Percentiles rank a stretch among this genome's conserved stretches.
phyloP scores from a whole-genome alignment of 1,284 basidiomycete species.

The Volvariella volvacea region DNA sequence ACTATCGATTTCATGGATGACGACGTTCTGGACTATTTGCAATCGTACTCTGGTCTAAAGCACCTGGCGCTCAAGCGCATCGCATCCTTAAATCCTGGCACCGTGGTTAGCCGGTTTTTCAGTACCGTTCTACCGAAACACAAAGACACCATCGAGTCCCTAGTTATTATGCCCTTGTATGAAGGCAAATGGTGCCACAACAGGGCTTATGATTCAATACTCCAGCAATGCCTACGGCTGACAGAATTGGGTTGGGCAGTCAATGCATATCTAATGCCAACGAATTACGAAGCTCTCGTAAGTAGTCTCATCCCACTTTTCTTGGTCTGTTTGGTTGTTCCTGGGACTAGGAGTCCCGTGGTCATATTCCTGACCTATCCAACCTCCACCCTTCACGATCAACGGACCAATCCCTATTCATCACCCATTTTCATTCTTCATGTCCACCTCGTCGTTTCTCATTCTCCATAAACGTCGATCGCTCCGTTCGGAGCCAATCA shows the following conservation, averaged over 20 bases:
- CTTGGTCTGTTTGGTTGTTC: too few relatives aligned
- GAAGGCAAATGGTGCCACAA: neutral
- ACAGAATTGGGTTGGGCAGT: neutral
- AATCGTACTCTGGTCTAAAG: neutral
- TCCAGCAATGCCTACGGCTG: neutral
- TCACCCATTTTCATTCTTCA: neutral
- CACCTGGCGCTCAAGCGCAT: neutral
- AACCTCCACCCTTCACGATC: too few relatives aligned
- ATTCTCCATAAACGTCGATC: too few relatives aligned
- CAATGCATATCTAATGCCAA: neutral
- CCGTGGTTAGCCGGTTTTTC: neutral
- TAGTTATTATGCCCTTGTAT: neutral
- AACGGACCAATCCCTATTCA: too few relatives aligned
- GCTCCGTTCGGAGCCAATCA: neutral
- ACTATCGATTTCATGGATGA: neutral
- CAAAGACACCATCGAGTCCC: neutral
- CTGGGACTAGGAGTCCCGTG: too few relatives aligned
- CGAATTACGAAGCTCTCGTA: slow-evolving; percentile 1
- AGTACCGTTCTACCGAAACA: neutral
- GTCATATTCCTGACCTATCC: too few relatives aligned
- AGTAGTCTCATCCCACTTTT: neutral
- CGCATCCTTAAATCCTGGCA: neutral
- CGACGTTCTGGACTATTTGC: neutral
- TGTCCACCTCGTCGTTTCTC: too few relatives aligned
- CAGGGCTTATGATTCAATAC: neutral